These are phyloP conservation scores for Camellia japonica DNA, from an alignment of 148 eudicot species.

Conservation along the genomic window DNA sequence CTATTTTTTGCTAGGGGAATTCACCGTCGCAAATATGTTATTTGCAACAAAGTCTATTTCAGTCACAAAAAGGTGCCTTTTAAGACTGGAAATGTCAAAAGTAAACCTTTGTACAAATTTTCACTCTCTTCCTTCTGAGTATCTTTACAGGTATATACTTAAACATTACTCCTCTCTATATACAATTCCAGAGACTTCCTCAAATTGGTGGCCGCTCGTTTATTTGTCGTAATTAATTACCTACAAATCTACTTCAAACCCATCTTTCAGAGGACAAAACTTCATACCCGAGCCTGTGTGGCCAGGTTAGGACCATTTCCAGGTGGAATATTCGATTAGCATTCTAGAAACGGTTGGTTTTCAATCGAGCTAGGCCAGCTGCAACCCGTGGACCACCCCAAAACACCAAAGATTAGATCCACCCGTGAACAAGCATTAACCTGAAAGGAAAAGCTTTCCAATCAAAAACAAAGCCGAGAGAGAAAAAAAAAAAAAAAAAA, in stretches of 20 bases:
- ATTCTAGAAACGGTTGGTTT: slow-evolving; percentile 40
- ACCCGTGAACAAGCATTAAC: slow-evolving; percentile 68
- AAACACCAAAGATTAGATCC: slow-evolving; percentile 70
- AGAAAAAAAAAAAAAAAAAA: not conserved
- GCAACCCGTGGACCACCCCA: slow-evolving; percentile 93
- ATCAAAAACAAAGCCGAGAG: not conserved
- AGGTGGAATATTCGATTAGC: slow-evolving; percentile 25
- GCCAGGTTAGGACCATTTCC: slow-evolving; percentile 14
- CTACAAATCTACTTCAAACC: slow-evolving; percentile 6
- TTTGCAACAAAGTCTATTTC: no score
- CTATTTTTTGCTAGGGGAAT: no score
- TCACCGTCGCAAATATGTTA: no score
- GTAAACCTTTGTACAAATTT: slow-evolving; percentile 7
- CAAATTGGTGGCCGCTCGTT: slow-evolving; percentile 16
- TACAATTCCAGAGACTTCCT: slow-evolving; percentile 31
- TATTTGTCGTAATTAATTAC: not conserved
- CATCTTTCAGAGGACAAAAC: slow-evolving; percentile 38
- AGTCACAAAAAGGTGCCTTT: no score
- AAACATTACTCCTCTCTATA: slow-evolving; percentile 40
- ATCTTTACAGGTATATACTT: slow-evolving; percentile 43
- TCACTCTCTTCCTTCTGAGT: slow-evolving; percentile 16
- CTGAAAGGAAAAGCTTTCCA: slow-evolving; percentile 27
- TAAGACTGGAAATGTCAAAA: no score
- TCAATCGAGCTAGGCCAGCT: slow-evolving; percentile 64
- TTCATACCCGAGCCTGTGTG: slow-evolving; percentile 25